Conservation (phyloP, 1,284 basidiomycete species). For the Cerioporus squamosus region DNA sequence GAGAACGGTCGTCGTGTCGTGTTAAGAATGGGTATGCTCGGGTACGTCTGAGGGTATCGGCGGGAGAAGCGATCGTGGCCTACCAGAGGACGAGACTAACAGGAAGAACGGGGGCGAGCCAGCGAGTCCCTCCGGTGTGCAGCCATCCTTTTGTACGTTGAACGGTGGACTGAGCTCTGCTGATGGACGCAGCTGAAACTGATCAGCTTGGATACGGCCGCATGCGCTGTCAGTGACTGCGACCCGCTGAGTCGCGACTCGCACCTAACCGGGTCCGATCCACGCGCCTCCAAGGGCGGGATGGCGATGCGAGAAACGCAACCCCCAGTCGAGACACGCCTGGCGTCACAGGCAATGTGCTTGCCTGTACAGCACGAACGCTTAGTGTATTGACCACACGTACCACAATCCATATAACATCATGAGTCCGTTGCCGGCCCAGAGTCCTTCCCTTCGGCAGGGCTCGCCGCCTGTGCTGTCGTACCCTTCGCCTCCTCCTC, state of each 20-base stretch:
- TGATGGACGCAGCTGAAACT: not conserved
- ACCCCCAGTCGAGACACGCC: too few relatives aligned
- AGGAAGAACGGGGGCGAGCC: not conserved
- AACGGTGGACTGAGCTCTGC: not conserved
- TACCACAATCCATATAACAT: slow-evolving; percentile 1
- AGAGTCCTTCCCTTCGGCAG: not conserved
- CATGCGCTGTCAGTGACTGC: not conserved
- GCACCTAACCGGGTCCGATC: too few relatives aligned
- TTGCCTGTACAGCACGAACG: not conserved
- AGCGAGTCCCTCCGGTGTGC: not conserved
- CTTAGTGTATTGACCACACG: slow-evolving; percentile 6
- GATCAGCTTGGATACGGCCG: not conserved
- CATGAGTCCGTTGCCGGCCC: not conserved
- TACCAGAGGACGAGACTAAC: slow-evolving; percentile 1
- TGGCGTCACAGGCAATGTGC: not conserved
- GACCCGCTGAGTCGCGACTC: not conserved
- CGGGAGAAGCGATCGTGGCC: not conserved
- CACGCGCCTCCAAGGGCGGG: too few relatives aligned
- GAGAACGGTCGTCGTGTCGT: not conserved
- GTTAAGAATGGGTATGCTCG: too few relatives aligned
- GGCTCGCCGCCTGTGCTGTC: not conserved
- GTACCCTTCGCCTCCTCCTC: not conserved
- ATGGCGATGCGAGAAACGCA: too few relatives aligned
- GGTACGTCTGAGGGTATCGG: not conserved
- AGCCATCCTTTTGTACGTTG: not conserved